Base-by-base conservation (phyloP, 345 rosid species). In the Dipteronia sinensis region DNA sequence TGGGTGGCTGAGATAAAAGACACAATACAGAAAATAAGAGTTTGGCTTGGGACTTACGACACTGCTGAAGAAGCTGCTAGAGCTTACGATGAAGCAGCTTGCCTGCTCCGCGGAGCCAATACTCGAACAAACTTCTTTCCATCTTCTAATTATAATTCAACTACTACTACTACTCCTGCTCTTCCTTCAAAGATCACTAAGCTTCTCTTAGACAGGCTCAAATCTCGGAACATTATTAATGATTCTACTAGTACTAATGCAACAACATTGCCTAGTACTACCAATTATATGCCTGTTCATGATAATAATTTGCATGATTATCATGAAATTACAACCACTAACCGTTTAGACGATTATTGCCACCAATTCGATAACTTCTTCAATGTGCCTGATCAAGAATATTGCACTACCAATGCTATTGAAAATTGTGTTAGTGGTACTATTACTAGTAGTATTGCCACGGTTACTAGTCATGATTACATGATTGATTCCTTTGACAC, bases 1-100 rank as follows among this genome's bases (percentile, higher is more conserved):
- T 88, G 90, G 89, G 88, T 85, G 55, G 88, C 88, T 0, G 90
- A 85, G 82, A 87, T 87, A 2, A 87, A 87, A 70, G 88, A 88
- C 75, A 86, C 90, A 0, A 86, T 86, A 17, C 89, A 88, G 15
- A 86, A 88, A 81, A 88, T 88, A n/a, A 81, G 90, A 58, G 80
- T 79, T 34, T 88, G 90, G 90, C 16, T 88, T 31, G 90, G 90
- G 10, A 88, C 87, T 1, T 88, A 85, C 16, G 88, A 88, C 10
- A 85, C 88, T 7, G 86, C 90, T 3, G 87, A 86, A 71, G 84
- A 88, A 78, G 89, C 89, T 23, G 90, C 90, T 3, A 84, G 88
- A 73, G 90, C 89, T 75, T 88, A 88, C 16, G 90, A 86, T 42
- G 87, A 88, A 56, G 90, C 89, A 1, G 89, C 90, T 40, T 84